phyloP scores from a whole-genome alignment of 371 early-diverging fungal species.

The Chytridiales sp. region DNA sequence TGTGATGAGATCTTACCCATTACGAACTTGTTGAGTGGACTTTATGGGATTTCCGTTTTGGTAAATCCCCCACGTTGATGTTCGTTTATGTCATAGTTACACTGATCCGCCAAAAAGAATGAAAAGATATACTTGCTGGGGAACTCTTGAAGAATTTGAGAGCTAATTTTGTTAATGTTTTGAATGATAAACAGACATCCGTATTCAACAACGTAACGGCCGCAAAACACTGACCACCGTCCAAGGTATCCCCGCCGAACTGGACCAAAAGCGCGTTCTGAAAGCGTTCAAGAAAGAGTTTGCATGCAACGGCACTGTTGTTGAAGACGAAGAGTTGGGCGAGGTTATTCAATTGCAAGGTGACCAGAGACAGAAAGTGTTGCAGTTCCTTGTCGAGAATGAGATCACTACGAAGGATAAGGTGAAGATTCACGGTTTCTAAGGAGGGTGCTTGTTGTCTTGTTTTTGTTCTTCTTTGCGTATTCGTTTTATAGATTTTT shows the following conservation, averaged over 20 bases:
- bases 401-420: slow-evolving; percentile 80
- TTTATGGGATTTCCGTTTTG: slow-evolving; percentile 23
- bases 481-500: no score
- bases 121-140: neutral
- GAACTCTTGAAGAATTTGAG: neutral
- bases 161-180: slow-evolving; percentile 1
- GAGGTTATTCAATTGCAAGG: slow-evolving; percentile 92
- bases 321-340: slow-evolving; percentile 87
- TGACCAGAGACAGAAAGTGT: slow-evolving; percentile 89
- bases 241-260: slow-evolving; percentile 84
- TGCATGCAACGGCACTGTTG: slow-evolving; percentile 94
- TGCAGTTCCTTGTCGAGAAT: slow-evolving; percentile 71
- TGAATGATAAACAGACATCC: slow-evolving; percentile 72
- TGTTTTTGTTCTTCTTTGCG: no score
- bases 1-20: slow-evolving; percentile 5
- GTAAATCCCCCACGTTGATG: slow-evolving; percentile 24
- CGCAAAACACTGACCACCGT: slow-evolving; percentile 95
- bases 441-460: no score
- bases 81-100: slow-evolving; percentile 66
- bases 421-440: slow-evolving; percentile 96
- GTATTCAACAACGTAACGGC: slow-evolving; percentile 97
- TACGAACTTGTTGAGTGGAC: slow-evolving; percentile 28
- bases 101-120: slow-evolving; percentile 48
- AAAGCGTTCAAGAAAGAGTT: slow-evolving; percentile 95
- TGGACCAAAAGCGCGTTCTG: slow-evolving; percentile 85